Percentiles rank a stretch among this genome's conserved stretches.
Conservation (phyloP, 176 grass and related monocot genomes). For the Aechmea fasciata region DNA sequence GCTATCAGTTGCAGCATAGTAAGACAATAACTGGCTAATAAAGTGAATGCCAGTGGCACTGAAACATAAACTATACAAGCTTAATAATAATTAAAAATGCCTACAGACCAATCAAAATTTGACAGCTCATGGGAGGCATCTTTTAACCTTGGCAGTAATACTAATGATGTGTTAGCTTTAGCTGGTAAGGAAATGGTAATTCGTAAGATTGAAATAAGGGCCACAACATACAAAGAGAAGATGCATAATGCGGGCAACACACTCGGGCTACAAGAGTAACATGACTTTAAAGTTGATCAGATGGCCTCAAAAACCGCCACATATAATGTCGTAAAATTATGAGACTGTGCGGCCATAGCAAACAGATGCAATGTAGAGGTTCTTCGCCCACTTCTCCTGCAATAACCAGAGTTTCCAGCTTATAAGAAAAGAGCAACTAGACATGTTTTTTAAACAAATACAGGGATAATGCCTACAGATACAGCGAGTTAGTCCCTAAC, state of each 20-base stretch:
- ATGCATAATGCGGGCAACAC: not conserved
- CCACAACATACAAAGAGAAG: not conserved
- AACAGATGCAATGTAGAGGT: constrained; percentile 86
- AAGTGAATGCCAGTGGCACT: not conserved
- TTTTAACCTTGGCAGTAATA: not conserved
- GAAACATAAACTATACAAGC: constrained; percentile 12
- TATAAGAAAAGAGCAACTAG: constrained; percentile 13
- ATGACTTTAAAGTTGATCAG: not conserved
- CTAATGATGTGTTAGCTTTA: not conserved
- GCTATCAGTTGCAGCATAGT: not conserved
- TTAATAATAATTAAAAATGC: constrained; percentile 11
- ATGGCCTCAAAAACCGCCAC: not conserved
- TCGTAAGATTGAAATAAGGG: not conserved
- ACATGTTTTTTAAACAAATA: no score
- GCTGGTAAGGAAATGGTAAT: not conserved
- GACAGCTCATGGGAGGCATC: not conserved
- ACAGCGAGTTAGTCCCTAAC: no score
- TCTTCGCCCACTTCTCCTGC: constrained; percentile 94
- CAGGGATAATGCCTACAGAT: no score
- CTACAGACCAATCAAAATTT: constrained; percentile 17
- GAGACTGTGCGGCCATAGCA: constrained; percentile 95
- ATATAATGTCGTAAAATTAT: constrained; percentile 34
- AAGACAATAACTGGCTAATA: constrained; percentile 3
- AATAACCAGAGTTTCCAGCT: constrained; percentile 21
- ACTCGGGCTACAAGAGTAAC: not conserved